A percentile compares a stretch with the other conserved stretches of the same genome.
phyloP scores from a whole-genome alignment of 1,284 basidiomycete genomes.

The Sanghuangporus baumii region DNA sequence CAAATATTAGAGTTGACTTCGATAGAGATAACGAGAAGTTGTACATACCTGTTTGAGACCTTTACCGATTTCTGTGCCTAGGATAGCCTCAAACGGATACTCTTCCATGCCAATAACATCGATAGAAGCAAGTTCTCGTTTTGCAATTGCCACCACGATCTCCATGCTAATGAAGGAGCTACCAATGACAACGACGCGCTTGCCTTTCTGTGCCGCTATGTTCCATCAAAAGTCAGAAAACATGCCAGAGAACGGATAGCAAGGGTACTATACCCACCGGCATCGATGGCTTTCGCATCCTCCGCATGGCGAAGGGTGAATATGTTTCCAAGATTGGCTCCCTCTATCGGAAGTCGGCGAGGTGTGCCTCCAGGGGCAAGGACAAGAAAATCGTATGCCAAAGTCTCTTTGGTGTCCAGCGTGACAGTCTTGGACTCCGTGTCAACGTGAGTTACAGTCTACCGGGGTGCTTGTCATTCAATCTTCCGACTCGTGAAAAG shows the following conservation, averaged over 20 bases:
- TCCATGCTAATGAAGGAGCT: conserved; percentile 96
- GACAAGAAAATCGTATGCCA: conserved; percentile 70
- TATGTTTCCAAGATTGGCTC: conserved; percentile 74
- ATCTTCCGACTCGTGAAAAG: not conserved
- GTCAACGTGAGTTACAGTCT: conserved; percentile 69
- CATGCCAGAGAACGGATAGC: not conserved
- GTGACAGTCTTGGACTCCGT: conserved; percentile 54
- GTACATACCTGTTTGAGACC: conserved; percentile 68
- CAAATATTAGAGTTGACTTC: not conserved
- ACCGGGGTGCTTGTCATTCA: conserved; percentile 1
- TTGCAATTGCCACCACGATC: conserved; percentile 69
- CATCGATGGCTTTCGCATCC: conserved; percentile 75
- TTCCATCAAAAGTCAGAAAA: not conserved
- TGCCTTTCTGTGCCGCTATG: conserved; percentile 59
- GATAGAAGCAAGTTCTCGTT: conserved; percentile 71
- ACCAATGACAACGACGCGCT: conserved; percentile 81
- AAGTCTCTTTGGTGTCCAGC: conserved; percentile 49
- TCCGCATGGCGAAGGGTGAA: conserved; percentile 69
- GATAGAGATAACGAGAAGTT: not conserved
- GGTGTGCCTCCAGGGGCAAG: conserved; percentile 68
- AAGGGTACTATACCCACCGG: conserved; percentile 37
- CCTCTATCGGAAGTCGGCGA: conserved; percentile 72
- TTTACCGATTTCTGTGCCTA: conserved; percentile 78
- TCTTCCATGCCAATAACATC: conserved; percentile 85
- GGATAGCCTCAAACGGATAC: conserved; percentile 75